These are phyloP conservation scores for Cutaneotrichosporon mucoides DNA, from an alignment of 1,284 basidiomycete species.

Conservation along the genomic window DNA sequence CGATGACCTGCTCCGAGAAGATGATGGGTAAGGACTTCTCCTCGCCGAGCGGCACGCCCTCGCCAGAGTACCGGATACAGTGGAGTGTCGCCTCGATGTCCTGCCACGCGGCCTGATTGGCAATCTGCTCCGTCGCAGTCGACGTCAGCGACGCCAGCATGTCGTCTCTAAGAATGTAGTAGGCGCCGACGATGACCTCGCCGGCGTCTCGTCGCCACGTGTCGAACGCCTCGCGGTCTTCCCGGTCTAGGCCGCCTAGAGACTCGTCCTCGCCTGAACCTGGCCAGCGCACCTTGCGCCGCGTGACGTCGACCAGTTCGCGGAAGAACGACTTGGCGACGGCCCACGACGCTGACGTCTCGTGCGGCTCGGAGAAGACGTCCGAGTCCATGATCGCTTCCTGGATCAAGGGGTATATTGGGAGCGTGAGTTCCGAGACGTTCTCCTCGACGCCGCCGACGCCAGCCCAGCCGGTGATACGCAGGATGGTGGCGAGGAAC, in stretches of 20 bases:
- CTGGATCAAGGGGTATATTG: constrained; percentile 83
- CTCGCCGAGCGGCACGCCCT: constrained; percentile 73
- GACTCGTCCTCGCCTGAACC: constrained; percentile 50
- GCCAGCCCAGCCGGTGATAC: constrained; percentile 69
- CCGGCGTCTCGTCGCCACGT: constrained; percentile 78
- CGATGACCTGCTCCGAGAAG: constrained; percentile 67
- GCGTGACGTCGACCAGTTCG: constrained; percentile 66
- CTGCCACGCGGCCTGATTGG: constrained; percentile 44
- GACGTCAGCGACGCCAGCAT: constrained; percentile 68
- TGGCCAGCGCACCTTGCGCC: constrained; percentile 70
- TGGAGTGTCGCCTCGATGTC: constrained; percentile 78
- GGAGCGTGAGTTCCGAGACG: constrained; percentile 75
- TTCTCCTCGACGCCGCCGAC: constrained; percentile 75
- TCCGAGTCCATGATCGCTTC: constrained; percentile 77
- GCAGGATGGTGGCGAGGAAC: constrained; percentile 66
- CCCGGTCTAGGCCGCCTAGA: constrained; percentile 60
- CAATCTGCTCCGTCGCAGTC: constrained; percentile 55
- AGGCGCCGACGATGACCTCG: constrained; percentile 87
- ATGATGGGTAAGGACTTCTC: constrained; percentile 61
- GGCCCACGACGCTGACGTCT: constrained; percentile 47
- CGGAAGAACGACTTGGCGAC: constrained; percentile 72
- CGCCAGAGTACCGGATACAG: constrained; percentile 76
- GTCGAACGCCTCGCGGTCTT: constrained; percentile 37
- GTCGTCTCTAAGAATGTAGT: constrained; percentile 75
- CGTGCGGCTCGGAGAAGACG: constrained; percentile 53